phyloP scores from a whole-genome alignment of 2,329 filamentous ascomycete genomes.

The Colletotrichum sp. region DNA sequence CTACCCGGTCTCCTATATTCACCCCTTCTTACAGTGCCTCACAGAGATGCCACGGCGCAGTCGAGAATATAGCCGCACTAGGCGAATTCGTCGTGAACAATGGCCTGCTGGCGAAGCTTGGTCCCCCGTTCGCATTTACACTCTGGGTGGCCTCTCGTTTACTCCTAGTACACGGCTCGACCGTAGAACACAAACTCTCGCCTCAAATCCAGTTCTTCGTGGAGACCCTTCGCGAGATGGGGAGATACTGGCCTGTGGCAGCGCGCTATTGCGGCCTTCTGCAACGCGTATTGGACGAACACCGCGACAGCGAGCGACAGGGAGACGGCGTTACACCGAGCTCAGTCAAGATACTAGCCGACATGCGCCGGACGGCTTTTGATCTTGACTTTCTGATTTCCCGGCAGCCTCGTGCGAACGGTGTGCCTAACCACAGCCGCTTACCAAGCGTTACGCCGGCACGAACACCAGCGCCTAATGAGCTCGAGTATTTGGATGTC shows the following conservation, averaged over 20 bases:
- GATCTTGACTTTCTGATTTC: conserved; percentile 91
- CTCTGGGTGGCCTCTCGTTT: conserved; percentile 90
- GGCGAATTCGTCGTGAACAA: conserved; percentile 80
- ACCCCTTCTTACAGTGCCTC: conserved; percentile 86
- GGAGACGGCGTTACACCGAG: conserved; percentile 79
- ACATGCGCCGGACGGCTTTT: conserved; percentile 90
- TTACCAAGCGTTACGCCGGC: conserved; percentile 62
- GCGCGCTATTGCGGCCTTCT: conserved; percentile 81
- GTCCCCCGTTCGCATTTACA: conserved; percentile 89
- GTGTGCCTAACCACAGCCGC: conserved; percentile 43
- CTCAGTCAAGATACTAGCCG: conserved; percentile 84
- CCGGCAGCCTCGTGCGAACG: conserved; percentile 64
- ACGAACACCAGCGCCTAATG: conserved; percentile 76
- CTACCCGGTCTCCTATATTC: conserved; percentile 86
- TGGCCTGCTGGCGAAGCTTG: conserved; percentile 77
- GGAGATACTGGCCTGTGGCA: conserved; percentile 84
- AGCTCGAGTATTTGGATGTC: conserved; percentile 88
- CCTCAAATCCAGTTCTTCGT: conserved; percentile 83
- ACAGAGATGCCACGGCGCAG: conserved; percentile 81
- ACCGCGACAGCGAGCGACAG: conserved; percentile 76
- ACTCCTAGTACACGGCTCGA: conserved; percentile 87
- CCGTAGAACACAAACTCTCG: conserved; percentile 82
- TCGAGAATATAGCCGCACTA: conserved; percentile 80
- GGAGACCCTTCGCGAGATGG: conserved; percentile 80
- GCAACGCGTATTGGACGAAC: conserved; percentile 84